Conservation (phyloP, 1,284 basidiomycete species). For the Irpex lacteus region DNA sequence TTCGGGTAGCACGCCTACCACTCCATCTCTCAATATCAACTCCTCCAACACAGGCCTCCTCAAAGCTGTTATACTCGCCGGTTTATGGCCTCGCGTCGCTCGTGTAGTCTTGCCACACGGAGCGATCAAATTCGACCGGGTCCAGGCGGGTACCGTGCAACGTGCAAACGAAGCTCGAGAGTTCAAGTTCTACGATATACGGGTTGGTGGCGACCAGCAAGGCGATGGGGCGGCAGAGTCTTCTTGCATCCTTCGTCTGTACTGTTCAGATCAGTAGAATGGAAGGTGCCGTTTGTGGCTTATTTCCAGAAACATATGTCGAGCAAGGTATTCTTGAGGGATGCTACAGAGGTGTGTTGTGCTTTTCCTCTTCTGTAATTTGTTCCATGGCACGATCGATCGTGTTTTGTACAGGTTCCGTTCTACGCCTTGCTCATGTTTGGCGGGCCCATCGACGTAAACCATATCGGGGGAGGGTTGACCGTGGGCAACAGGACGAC, state of each 20-base stretch:
- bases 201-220: conserved; percentile 7
- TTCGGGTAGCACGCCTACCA: conserved; percentile 39
- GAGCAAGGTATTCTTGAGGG: conserved; percentile 84
- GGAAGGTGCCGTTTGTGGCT: conserved; percentile 77
- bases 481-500: conserved; percentile 52
- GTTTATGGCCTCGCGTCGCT: conserved; percentile 79
- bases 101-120: conserved; percentile 72
- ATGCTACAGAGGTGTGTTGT: conserved; percentile 77
- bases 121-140: conserved; percentile 78
- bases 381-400: not conserved
- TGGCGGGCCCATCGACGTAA: conserved; percentile 76
- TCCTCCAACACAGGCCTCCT: conserved; percentile 68
- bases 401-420: conserved; percentile 54
- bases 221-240: conserved; percentile 40
- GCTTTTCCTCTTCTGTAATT: not conserved
- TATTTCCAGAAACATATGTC: conserved; percentile 86
- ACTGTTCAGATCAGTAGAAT: conserved; percentile 71
- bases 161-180: conserved; percentile 82
- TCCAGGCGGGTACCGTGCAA: conserved; percentile 77
- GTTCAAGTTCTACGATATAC: conserved; percentile 74
- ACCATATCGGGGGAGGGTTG: conserved; percentile 77
- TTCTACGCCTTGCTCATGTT: conserved; percentile 84
- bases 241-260: conserved; percentile 87
- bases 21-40: conserved; percentile 55
- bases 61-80: conserved; percentile 81